These are phyloP conservation scores for Endogone sp. DNA, from an alignment of 192 early-diverging fungal species.

Conservation along the genomic window DNA sequence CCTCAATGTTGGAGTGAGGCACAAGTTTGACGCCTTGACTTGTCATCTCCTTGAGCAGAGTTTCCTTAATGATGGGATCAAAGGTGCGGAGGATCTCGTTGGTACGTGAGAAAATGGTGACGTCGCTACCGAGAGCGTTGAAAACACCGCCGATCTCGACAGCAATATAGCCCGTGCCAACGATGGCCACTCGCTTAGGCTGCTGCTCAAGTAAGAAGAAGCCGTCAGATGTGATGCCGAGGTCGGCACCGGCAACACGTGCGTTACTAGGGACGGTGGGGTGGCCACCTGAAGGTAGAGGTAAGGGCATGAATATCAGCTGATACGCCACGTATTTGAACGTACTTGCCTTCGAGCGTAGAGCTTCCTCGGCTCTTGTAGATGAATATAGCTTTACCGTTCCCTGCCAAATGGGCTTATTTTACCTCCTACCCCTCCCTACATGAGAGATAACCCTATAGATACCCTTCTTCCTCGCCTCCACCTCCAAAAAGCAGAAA, in stretches of 20 bases:
- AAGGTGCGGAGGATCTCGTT: constrained; percentile 81
- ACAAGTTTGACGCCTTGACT: constrained; percentile 80
- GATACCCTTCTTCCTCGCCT: constrained; percentile 1
- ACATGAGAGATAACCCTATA: too few relatives aligned
- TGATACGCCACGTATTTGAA: neutral
- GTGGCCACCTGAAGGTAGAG: constrained; percentile 48
- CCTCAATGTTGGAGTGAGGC: constrained; percentile 53
- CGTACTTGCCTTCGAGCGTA: neutral
- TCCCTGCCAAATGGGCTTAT: too few relatives aligned
- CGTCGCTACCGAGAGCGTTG: constrained; percentile 79
- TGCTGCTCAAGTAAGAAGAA: constrained; percentile 93
- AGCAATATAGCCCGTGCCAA: constrained; percentile 95
- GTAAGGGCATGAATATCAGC: neutral
- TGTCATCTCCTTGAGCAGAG: constrained; percentile 72
- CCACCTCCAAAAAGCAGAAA: neutral
- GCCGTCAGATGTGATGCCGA: constrained; percentile 88
- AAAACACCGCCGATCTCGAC: constrained; percentile 95
- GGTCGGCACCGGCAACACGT: constrained; percentile 73
- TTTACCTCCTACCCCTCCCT: too few relatives aligned
- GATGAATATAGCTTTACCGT: too few relatives aligned
- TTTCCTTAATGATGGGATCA: constrained; percentile 79
- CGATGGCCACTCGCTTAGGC: constrained; percentile 88
- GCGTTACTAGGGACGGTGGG: constrained; percentile 63
- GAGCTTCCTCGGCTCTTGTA: too few relatives aligned
- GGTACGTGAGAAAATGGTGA: constrained; percentile 83